These are phyloP conservation scores for Cadophora sp. DNA, from an alignment of 2,329 filamentous ascomycete species.

Conservation along the genomic window DNA sequence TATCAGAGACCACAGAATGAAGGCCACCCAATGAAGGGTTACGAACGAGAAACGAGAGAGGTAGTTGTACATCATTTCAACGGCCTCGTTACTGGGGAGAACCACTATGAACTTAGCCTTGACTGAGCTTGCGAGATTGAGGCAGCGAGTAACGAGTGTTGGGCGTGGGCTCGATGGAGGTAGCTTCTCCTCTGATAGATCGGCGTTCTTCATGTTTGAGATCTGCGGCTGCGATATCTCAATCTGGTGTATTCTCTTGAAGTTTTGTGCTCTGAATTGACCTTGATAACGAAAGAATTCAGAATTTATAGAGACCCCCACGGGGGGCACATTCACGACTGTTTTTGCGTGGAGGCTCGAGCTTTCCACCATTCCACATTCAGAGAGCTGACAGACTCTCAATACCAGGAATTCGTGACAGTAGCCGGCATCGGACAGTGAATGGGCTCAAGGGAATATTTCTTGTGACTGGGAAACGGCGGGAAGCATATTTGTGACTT, in stretches of 20 bases:
- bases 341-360: not conserved
- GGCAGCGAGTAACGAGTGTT: not conserved
- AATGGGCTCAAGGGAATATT: not conserved
- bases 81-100: not conserved
- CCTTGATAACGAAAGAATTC: not conserved
- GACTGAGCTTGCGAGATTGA: not conserved
- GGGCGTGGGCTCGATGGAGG: not conserved
- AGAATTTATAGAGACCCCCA: not conserved
- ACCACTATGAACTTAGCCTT: not conserved
- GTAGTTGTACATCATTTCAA: not conserved
- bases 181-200: not conserved
- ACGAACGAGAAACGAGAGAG: not conserved
- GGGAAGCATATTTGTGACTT: not conserved
- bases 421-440: not conserved
- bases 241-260: not conserved
- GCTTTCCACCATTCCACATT: not conserved
- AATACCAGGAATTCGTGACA: not conserved
- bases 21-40: slow-evolving; percentile 42
- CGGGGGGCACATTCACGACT: not conserved
- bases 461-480: not conserved
- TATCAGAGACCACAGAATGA: slow-evolving; percentile 61
- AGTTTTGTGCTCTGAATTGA: not conserved
- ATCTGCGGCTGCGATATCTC: not conserved
- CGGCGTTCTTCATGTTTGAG: not conserved
- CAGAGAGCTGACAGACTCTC: not conserved